Evolutionary conservation across 2,329 filamentous ascomycete genomes (phyloP).

Genomic region (Neobulgaria alba): DNA sequence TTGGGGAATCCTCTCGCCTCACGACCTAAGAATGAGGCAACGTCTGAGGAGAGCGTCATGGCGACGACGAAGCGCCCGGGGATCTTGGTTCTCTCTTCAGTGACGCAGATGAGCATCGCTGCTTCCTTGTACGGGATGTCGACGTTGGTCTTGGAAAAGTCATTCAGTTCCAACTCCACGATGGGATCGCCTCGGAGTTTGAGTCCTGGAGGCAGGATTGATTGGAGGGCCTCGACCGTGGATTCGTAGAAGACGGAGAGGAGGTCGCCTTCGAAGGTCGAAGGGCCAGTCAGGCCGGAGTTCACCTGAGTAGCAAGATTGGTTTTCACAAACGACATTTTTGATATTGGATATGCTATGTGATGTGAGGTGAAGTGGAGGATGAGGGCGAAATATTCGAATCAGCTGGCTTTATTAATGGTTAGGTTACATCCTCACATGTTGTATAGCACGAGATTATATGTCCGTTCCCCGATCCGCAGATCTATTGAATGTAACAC

Average conservation of each 20-base stretch:
- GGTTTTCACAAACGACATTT: not conserved
- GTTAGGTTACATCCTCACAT: not conserved
- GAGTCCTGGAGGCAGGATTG: not conserved
- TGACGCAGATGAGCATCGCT: not conserved
- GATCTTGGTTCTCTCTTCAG: not conserved
- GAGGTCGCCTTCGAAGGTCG: not conserved
- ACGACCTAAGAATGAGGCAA: not conserved
- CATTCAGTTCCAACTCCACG: not conserved
- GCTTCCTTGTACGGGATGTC: not conserved
- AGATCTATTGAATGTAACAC: no score
- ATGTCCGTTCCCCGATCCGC: no score
- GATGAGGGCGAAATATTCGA: not conserved
- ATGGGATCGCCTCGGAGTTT: not conserved
- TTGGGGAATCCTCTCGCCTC: not conserved
- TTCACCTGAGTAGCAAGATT: not conserved
- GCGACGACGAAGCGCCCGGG: not conserved
- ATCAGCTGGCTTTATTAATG: not conserved
- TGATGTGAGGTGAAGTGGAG: not conserved
- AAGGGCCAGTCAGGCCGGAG: not conserved
- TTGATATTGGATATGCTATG: not conserved
- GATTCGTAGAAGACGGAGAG: not conserved
- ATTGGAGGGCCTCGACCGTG: not conserved
- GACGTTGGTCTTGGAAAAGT: not conserved
- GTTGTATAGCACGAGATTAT: not conserved
- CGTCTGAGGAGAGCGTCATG: not conserved